phyloP scores from a whole-genome alignment of 2,329 filamentous ascomycete genomes.

The Venturia aucupariae region DNA sequence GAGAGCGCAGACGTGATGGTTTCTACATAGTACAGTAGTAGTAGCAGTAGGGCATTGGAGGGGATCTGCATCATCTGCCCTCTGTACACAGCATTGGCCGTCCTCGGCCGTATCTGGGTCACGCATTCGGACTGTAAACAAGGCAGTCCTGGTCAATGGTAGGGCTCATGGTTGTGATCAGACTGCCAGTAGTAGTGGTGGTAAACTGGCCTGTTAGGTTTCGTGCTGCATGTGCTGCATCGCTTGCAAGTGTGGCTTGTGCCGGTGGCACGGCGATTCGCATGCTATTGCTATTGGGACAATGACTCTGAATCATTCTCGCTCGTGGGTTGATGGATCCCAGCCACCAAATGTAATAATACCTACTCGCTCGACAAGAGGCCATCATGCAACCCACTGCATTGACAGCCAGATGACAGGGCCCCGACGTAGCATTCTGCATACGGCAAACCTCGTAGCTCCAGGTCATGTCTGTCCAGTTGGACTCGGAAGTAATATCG shows the following conservation, averaged over 20 bases:
- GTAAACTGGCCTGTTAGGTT: no score
- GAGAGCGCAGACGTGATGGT: neutral
- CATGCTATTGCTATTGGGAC: no score
- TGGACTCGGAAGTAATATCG: neutral
- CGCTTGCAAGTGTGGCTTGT: constrained; percentile 8
- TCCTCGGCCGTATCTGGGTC: neutral
- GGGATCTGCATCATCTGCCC: neutral
- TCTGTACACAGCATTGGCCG: neutral
- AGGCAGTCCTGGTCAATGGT: neutral
- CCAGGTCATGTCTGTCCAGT: neutral
- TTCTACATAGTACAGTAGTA: no score
- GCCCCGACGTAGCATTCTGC: neutral
- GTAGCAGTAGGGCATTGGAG: no score
- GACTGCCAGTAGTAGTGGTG: no score
- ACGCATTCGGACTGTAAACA: neutral
- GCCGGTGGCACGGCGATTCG: neutral
- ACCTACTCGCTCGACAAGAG: neutral
- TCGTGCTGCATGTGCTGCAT: no score
- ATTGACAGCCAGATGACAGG: neutral
- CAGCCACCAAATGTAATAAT: neutral
- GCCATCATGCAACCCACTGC: neutral
- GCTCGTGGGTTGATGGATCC: neutral
- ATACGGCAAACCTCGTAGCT: neutral
- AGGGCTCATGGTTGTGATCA: neutral
- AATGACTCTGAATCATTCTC: neutral